Evolutionary conservation across 1,139 yeast genomes (phyloP), one percentile per base, ranked within the genome.

Genomic region (Scheffersomyces cryptocercus): DNA sequence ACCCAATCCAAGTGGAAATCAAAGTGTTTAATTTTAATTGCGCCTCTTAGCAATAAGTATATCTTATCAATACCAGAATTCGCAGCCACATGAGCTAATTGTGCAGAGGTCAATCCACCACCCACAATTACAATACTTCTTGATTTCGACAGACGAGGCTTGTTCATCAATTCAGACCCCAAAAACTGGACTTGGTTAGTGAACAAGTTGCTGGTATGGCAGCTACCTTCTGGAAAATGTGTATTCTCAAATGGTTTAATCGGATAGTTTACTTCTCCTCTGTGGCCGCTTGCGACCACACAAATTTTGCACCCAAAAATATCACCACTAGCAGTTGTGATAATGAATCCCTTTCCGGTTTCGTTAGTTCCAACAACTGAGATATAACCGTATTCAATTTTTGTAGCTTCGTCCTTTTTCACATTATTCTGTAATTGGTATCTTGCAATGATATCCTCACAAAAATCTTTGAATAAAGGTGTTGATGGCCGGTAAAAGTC

Each of bases 1-100:
- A 75, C 79, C 80, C 80, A 75, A 46, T 75, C 80, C 38, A 75
- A 58, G 49, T 74, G 79, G 52, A 75, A 75, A 48, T 75, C 81
- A 55, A 75, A 75, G 49, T 75, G 80, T 52, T 75, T 75, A 38
- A 75, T 67, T 48, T 73, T 75, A 37, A 74, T 47, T 3, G 67
- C 62, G 0, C 78, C 75, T 41, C 80, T 60, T 15, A 71, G 53
- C 11, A 75, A 45, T 8, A 73, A 59, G 36, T 65, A 62, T 0
- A 73, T 69, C 20, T 64, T 62, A 4, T 52, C 49, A 10, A 73
- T 58, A 0, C 72, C 73, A 6, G 54, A 45, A 11, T 48, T 54
- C 3, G 70, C 59, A 3, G 73, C 70, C 14, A 67, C 67, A 49
- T 73, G 69, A 2, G 75, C 75, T n/a, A 75, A 55, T 49, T 75